phyloP scores from a whole-genome alignment of 1,284 basidiomycete species.

The Irpex lacteus region DNA sequence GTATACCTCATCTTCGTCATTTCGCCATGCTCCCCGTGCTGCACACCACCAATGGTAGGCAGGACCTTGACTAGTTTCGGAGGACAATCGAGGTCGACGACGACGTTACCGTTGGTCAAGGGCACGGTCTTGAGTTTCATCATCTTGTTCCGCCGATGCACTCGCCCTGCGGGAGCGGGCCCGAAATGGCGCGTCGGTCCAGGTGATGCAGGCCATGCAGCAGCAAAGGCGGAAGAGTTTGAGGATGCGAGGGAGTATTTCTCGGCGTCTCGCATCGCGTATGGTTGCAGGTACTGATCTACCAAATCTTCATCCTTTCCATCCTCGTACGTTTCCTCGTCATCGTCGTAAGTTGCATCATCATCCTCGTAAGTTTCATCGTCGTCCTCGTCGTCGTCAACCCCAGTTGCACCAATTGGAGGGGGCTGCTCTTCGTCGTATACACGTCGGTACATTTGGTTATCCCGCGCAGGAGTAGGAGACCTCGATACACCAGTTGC shows the following conservation, averaged over 20 bases:
- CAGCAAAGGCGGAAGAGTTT: conserved; percentile 1
- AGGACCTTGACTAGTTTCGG: conserved; percentile 63
- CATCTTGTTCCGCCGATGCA: conserved; percentile 66
- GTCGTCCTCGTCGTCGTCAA: conserved; percentile 2
- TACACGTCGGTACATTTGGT: conserved; percentile 4
- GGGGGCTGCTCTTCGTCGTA: conserved; percentile 8
- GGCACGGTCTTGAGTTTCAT: conserved; percentile 60
- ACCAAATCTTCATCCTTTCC: conserved; percentile 2
- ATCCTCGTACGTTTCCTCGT: conserved; percentile 5
- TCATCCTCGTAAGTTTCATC: not conserved
- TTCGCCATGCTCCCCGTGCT: conserved; percentile 70
- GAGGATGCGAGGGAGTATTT: conserved; percentile 8
- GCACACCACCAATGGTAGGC: conserved; percentile 31
- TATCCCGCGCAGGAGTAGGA: conserved; percentile 4
- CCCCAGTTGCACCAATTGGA: not conserved
- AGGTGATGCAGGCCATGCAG: conserved; percentile 27
- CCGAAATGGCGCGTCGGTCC: conserved; percentile 81
- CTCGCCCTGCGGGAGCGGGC: conserved; percentile 78
- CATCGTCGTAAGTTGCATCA: conserved; percentile 3
- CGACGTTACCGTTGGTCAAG: conserved; percentile 82
- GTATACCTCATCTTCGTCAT: conserved; percentile 84
- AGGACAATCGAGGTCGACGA: conserved; percentile 83
- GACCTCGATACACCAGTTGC: conserved; percentile 10
- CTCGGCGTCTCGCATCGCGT: not conserved
- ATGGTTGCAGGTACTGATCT: not conserved